Conservation (phyloP, 306 rosid species). For the Cajanus cajan region DNA sequence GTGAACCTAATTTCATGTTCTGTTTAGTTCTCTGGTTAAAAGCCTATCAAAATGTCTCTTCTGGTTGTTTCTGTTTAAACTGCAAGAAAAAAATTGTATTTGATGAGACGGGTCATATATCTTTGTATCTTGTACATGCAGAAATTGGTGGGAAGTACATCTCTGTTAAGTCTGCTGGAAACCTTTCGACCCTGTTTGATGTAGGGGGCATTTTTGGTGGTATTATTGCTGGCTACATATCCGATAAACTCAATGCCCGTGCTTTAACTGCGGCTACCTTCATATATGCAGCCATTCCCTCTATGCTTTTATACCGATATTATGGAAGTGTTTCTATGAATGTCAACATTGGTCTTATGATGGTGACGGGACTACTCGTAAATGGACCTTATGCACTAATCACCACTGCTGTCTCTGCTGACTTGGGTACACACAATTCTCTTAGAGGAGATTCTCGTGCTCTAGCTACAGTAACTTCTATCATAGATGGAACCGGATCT, state of each 20-base stretch:
- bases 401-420: conserved; percentile 89
- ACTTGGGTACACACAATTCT: conserved; percentile 78
- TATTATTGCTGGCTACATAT: conserved; percentile 78
- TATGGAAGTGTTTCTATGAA: conserved; percentile 58
- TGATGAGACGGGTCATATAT: neutral
- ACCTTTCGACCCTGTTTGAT: conserved; percentile 78
- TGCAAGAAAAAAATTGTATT: neutral
- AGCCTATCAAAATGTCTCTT: neutral
- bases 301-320: conserved; percentile 55
- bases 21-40: neutral
- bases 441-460: conserved; percentile 82
- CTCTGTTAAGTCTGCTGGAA: conserved; percentile 80
- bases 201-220: conserved; percentile 88
- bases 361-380: conserved; percentile 70
- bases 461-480: conserved; percentile 81
- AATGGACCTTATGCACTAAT: conserved; percentile 90
- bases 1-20: neutral
- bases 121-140: conserved; percentile 39
- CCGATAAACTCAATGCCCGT: conserved; percentile 77
- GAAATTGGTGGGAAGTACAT: conserved; percentile 73
- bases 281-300: conserved; percentile 73
- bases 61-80: neutral
- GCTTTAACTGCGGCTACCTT: conserved; percentile 79
- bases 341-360: conserved; percentile 68
- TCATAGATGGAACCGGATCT: conserved; percentile 88